A percentile compares a stretch with the other conserved stretches of the same genome.
Conservation (phyloP, 345 rosid species). For the Fremontodendron californicum region DNA sequence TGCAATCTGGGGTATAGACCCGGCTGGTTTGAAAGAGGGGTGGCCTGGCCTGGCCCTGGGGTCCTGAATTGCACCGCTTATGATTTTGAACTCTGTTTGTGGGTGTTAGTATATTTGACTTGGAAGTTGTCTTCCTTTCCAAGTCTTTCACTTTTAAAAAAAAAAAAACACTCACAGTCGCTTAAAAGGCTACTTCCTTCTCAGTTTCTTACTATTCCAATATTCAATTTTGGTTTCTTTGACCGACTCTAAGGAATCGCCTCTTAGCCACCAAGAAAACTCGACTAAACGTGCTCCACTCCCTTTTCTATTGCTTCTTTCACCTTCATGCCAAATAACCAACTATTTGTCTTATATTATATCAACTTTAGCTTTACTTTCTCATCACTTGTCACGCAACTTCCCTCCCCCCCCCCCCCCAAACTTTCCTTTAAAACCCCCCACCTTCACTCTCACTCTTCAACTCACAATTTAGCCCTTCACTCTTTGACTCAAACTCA, state of each 20-base stretch:
- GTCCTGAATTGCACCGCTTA: background rate
- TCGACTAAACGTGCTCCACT: constrained; percentile 29
- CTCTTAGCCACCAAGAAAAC: background rate
- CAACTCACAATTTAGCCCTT: background rate
- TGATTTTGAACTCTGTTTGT: too few relatives aligned
- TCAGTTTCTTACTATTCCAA: background rate
- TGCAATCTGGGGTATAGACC: too few relatives aligned
- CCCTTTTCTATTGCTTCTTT: background rate
- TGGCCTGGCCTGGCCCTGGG: background rate
- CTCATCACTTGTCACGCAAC: constrained; percentile 59
- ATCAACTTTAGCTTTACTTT: background rate
- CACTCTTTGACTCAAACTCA: background rate
- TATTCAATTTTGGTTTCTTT: constrained; percentile 14
- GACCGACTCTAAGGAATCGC: constrained; percentile 31
- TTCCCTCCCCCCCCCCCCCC: constrained; percentile 31
- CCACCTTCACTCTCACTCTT: constrained; percentile 23
- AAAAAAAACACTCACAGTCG: background rate
- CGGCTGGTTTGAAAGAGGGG: background rate
- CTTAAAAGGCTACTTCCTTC: background rate
- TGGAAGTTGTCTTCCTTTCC: background rate
- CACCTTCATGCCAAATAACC: background rate
- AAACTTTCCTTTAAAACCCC: constrained; percentile 20
- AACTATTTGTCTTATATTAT: background rate
- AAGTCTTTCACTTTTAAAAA: background rate
- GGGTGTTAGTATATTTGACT: background rate